Evolutionary conservation across 192 early-diverging fungal genomes (phyloP).

Genomic region (Backusella westeae): DNA sequence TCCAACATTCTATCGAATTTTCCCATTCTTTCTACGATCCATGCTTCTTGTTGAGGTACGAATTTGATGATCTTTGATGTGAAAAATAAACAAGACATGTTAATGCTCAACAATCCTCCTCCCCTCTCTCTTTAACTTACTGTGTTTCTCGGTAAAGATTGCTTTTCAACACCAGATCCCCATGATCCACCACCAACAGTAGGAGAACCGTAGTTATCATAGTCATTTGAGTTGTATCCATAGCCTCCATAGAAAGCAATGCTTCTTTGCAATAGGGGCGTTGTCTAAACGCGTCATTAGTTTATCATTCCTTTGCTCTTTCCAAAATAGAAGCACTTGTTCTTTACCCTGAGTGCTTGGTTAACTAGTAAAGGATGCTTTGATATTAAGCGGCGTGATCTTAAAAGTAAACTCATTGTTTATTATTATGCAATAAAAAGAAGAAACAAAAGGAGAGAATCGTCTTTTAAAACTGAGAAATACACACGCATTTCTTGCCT

Average conservation of each 20-base stretch:
- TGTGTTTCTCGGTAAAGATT: conserved; percentile 49
- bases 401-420: neutral
- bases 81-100: neutral
- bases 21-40: conserved; percentile 98
- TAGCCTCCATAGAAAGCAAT: conserved; percentile 26
- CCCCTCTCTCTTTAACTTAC: conserved; percentile 17
- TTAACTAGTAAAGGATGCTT: neutral
- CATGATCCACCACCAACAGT: conserved; percentile 21
- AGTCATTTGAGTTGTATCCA: conserved; percentile 28
- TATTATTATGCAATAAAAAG: neutral
- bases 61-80: conserved; percentile 79
- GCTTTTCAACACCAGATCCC: conserved; percentile 31
- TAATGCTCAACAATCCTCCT: neutral
- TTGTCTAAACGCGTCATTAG: conserved; percentile 8
- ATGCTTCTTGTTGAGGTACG: conserved; percentile 97
- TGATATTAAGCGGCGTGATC: neutral
- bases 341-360: neutral
- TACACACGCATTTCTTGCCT: neutral
- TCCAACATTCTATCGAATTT: conserved; percentile 79
- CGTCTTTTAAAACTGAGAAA: too few relatives aligned
- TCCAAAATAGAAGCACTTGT: too few relatives aligned
- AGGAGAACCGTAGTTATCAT: conserved; percentile 32
- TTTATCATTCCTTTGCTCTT: neutral
- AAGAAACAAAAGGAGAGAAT: neutral
- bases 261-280: conserved; percentile 10